Evolutionary conservation across 306 rosid species (phyloP).

Genomic region (Vigna hirtella): DNA sequence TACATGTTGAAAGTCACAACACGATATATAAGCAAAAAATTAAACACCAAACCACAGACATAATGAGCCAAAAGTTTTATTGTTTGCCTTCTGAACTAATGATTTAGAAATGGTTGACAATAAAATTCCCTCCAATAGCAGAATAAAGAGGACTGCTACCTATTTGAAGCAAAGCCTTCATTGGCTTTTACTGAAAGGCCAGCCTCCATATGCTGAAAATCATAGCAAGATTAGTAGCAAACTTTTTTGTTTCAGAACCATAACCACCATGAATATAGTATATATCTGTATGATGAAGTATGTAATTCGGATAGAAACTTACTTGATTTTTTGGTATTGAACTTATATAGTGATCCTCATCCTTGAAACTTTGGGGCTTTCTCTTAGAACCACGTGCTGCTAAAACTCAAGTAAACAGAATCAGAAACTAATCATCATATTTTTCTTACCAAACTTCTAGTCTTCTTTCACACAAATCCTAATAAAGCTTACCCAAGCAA

Average conservation of each 20-base stretch:
- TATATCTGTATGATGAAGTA: conserved; percentile 20
- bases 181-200: conserved; percentile 86
- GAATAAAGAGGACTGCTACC: conserved; percentile 50
- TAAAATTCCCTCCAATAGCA: not conserved
- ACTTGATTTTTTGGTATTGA: conserved; percentile 86
- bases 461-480: conserved; percentile 36
- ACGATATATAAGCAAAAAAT: conserved; percentile 29
- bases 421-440: conserved; percentile 21
- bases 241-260: conserved; percentile 25
- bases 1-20: conserved; percentile 30
- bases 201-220: conserved; percentile 80
- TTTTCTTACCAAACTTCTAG: not conserved
- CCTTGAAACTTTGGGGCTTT: conserved; percentile 74
- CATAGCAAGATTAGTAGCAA: conserved; percentile 37
- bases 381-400: conserved; percentile 69
- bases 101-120: conserved; percentile 9
- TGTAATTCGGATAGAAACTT: conserved; percentile 45
- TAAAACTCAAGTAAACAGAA: conserved; percentile 49
- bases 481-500: conserved; percentile 23
- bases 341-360: conserved; percentile 84
- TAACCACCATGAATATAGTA: conserved; percentile 17
- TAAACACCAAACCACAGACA: conserved; percentile 24
- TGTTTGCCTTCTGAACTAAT: conserved; percentile 18
- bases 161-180: conserved; percentile 73
- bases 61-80: conserved; percentile 11